Percentiles rank a stretch among this genome's conserved stretches.
Conservation (phyloP, 208 protist genomes). For the Leishmania braziliensis region DNA sequence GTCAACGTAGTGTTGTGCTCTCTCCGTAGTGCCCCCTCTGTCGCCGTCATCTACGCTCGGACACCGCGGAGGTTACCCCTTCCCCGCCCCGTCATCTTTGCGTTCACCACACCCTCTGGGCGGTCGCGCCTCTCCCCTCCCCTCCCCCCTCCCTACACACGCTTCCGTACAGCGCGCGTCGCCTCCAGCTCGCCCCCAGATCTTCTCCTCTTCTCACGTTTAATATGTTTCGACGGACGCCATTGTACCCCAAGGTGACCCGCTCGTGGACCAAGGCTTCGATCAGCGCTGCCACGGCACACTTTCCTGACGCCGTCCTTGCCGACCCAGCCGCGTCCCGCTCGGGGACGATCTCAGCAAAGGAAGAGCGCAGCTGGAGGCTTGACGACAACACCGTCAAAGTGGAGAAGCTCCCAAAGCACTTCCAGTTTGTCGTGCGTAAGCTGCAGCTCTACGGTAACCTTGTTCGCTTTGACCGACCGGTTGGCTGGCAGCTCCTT, state of each 20-base stretch:
- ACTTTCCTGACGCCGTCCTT: conserved; percentile 71
- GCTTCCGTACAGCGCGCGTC: neutral
- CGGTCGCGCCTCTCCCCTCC: neutral
- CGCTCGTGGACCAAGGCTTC: conserved; percentile 76
- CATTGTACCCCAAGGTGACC: conserved; percentile 56
- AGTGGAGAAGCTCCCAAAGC: conserved; percentile 42
- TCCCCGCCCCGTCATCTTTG: neutral
- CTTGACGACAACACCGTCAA: conserved; percentile 45
- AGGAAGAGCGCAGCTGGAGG: conserved; percentile 67
- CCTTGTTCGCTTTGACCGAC: conserved; percentile 67
- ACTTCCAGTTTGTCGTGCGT: conserved; percentile 31
- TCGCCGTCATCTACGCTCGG: neutral
- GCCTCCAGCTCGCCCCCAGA: too few relatives aligned
- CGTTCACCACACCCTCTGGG: neutral
- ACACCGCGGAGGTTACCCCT: neutral
- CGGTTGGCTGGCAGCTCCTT: conserved; percentile 77
- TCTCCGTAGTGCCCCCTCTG: neutral
- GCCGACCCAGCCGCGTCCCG: conserved; percentile 65
- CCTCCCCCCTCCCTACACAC: too few relatives aligned
- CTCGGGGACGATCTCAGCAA: conserved; percentile 47
- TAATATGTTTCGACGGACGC: conserved; percentile 64
- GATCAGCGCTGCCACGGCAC: conserved; percentile 58
- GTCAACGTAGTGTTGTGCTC: neutral
- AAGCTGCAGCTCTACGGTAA: conserved; percentile 55
- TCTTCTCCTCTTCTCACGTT: neutral